Base-by-base conservation (phyloP, 805 yeast genomes). In the Lachancea mirantina region DNA sequence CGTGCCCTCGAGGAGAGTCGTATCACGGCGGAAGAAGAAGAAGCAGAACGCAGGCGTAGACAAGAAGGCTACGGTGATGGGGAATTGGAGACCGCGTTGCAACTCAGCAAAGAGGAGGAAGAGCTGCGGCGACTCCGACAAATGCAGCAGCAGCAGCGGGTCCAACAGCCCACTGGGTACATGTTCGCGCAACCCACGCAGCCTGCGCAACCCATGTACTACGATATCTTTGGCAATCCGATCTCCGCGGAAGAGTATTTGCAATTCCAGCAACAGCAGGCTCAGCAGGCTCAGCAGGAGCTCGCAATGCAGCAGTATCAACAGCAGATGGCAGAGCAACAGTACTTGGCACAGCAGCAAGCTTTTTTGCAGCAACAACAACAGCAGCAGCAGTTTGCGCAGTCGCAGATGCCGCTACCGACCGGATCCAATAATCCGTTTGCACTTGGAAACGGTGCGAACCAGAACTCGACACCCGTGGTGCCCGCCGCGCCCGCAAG, bases 381-480 rank as follows among this genome's bases (percentile, higher is more conserved):
- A 34, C 55, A 58, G 17, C 63, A 53, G 13, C 60, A 43, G 40
- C 62, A 58, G 37, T 57, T 62, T 23, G 46, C 59, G 43, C 47
- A 66, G 52, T 65, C 54, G 26, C 60, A 58, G 32, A 68, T 59
- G 27, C 84, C 84, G 4, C 60, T 76, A 43, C 68, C 71, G 41
- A 78, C 88, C 0, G 87, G 87, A 3, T 67, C 83, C 14, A 81
- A 82, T 57, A 83, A 82, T 56, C 94, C 94, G 32, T 83, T 83
- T 55, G 84, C 89, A 1, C 45, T 71, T 32, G n/a, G n/a, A 14
- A 25, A 19, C 13, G 44, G 27, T 42, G 38, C 36, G 36, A 41
- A 30, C 34, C 59, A 14, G 49, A 58, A 37, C 50, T 52, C 21
- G 6, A 17, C 8, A 36, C 56, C 57, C 23, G 43, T 34, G 27